phyloP scores from a whole-genome alignment of 78 protist species.

The Dictyostelium capitatum region DNA sequence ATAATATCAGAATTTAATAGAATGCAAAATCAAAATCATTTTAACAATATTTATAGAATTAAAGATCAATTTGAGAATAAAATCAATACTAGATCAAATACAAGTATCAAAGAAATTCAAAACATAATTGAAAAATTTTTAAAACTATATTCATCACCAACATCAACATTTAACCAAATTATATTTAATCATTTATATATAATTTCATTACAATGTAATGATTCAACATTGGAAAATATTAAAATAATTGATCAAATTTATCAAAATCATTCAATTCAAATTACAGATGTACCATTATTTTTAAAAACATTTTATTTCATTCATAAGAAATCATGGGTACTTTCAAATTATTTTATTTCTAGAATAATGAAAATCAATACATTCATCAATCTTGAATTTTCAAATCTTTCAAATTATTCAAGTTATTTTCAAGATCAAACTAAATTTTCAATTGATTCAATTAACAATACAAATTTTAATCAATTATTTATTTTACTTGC shows the following conservation, averaged over 20 bases:
- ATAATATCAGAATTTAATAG: too few relatives aligned
- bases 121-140: too few relatives aligned
- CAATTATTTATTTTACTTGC: neutral
- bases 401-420: too few relatives aligned
- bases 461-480: neutral
- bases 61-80: too few relatives aligned
- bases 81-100: too few relatives aligned
- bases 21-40: too few relatives aligned
- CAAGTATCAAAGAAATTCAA: too few relatives aligned
- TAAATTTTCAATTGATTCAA: neutral
- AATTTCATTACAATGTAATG: neutral
- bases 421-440: neutral
- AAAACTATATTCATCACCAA: too few relatives aligned
- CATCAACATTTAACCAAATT: too few relatives aligned
- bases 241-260: neutral
- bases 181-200: slow-evolving; percentile 2
- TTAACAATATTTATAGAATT: too few relatives aligned
- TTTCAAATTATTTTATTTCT: slow-evolving; percentile 1
- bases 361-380: neutral
- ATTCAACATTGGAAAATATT: neutral
- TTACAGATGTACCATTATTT: neutral
- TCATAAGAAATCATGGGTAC: neutral
- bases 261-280: neutral
- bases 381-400: neutral
- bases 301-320: neutral